Base-by-base conservation (phyloP, 2,329 filamentous ascomycete species). In the Fusarium sp. region DNA sequence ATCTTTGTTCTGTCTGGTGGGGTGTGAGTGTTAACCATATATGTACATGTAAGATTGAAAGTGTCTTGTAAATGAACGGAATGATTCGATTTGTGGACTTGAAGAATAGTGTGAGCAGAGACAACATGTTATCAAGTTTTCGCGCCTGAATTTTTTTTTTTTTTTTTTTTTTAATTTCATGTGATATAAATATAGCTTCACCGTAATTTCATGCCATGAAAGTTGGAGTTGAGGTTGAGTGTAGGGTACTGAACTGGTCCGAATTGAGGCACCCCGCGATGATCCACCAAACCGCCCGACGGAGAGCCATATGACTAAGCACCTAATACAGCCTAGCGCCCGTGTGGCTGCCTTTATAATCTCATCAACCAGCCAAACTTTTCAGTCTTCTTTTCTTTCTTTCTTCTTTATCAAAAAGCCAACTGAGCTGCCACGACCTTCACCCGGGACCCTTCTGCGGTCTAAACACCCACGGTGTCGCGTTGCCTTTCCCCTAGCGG, bases 361-460 rank as follows among this genome's bases (percentile, higher is more conserved):
- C 57, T 60, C 64, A 50, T 69, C 43, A 24, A 56, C 41, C 62
- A 63, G 29, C 69, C 71, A 52, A 71, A 82, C 83, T 81, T 78
- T 78, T 80, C 71, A 73, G 73, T 78, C 73, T 80, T 83, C 82
- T 82, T 81, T 81, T 80, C 83, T 83, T 76, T 70, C 56, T 80
- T 82, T 83, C 83, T 86, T 84, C 82, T 84, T 85, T 86, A 90
- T 90, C 88, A 91, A 91, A 90, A 90, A 91, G 88, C 86, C 85
- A 85, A 81, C 85, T 89, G 87, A 89, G 87, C 84, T 84, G 89
- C 89, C 89, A 91, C 89, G 89, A 91, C 89, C 88, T 84, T 88
- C 88, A 90, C 85, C 85, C 84, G 85, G 75, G 57, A 48, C 63
- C 72, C 74, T 56, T 27, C 56, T 16, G 60, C 29, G 69, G 67